Evolutionary conservation across 345 rosid species (phyloP), one percentile per base, ranked within the genome.

Genomic region (Raphanus raphanistrum): DNA sequence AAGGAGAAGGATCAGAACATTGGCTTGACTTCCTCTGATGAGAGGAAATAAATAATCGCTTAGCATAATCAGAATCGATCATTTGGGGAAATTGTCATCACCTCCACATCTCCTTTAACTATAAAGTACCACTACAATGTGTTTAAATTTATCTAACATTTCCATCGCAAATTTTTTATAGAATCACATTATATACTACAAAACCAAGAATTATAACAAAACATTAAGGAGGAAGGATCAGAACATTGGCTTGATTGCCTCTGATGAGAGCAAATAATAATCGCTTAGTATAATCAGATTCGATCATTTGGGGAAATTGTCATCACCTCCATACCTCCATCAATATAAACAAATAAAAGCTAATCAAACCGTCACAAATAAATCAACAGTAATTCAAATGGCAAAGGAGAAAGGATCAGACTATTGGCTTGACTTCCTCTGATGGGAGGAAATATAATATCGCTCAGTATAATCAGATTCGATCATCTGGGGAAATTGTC

Each of bases 81-180:
- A 79, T 79, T 69, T 79, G 82, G 82, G 82, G 82, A 79, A 79
- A 79, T 68, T 72, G 64, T 79, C 78, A 74, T 79, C 82, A 79
- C 78, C 55, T 79, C 79, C 75, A 3, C 3, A 28, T 2, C 29
- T 28, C 29, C 29, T 28, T 28, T 28, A 28, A 28, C 2, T 28
- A 28, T 2, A 8, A 8, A 8, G 9, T 1, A 35, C 41, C 10
- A 35, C 2, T 35, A 8, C 41, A 2, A 7, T 35, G 3, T 28
- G 29, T 3, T 28, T 28, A 28, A 0, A 35, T 35, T 35, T 6
- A 35, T 35, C 41, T 8, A 35, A 8, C 41, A 35, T 2, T 3
- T 2, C 2, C 10, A 35, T 35, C 41, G 9, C 2, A 8, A 2
- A 35, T 6, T 6, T 35, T 35, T 35, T 35, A 1, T 8, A 35